Evolutionary conservation across 139 green algal species (phyloP), one percentile per base, ranked within the genome.

Genomic region (Haematococcus sp.): DNA sequence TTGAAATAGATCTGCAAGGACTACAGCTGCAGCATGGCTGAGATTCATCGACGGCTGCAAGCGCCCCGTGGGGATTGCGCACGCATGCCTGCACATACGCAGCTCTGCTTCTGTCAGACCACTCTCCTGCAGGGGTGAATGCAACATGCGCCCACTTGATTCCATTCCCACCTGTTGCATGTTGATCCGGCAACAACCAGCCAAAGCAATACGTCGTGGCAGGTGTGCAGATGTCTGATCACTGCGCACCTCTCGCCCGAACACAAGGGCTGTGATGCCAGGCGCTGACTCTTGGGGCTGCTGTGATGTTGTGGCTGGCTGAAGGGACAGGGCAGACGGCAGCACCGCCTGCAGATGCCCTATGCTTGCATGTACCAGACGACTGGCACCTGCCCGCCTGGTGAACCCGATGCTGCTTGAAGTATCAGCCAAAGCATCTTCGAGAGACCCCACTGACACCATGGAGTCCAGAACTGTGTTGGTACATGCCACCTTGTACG

Each of bases 161-260:
- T n/a, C n/a, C n/a, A n/a, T n/a, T n/a, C n/a, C n/a, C 54, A 63
- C 54, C 4, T 30, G n/a, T n/a, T 83, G 81, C 30, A 81, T 84
- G 27, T 94, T 71, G 15, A 89, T 88, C n/a, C n/a, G n/a, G n/a
- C n/a, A n/a, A n/a, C n/a, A n/a, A n/a, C n/a, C n/a, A n/a, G n/a
- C n/a, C n/a, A n/a, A n/a, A n/a, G n/a, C n/a, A n/a, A n/a, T n/a
- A n/a, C n/a, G n/a, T n/a, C n/a, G n/a, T n/a, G n/a, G n/a, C n/a
- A n/a, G n/a, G n/a, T n/a, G n/a, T n/a, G n/a, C n/a, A n/a, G n/a
- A n/a, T n/a, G n/a, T n/a, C n/a, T n/a, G n/a, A n/a, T n/a, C n/a
- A n/a, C n/a, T n/a, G 25, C 72, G 85, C 49, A 94, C 89, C 80
- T 95, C 90, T 1, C 90, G 77, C 0, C 90, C 90, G 86, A 94